These are phyloP conservation scores for Anisodus acutangulus DNA, from an alignment of 257 asterid genomes.

Conservation along the genomic window DNA sequence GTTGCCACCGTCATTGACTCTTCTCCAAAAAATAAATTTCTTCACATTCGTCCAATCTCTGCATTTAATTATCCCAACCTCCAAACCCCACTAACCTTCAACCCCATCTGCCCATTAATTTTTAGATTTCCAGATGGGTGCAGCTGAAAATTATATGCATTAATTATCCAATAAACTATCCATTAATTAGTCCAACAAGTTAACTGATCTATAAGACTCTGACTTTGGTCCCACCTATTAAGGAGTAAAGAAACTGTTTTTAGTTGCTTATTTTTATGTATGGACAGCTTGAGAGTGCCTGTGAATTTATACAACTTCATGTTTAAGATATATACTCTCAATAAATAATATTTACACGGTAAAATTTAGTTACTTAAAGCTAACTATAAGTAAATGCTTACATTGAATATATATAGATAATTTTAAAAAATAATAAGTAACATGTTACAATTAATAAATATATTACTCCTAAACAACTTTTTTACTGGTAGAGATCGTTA, in stretches of 20 bases:
- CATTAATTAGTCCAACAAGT: constrained; percentile 24
- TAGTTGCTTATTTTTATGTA: neutral
- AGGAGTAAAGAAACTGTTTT: neutral
- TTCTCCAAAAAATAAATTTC: neutral
- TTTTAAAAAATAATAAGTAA: neutral
- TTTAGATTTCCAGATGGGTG: neutral
- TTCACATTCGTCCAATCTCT: constrained; percentile 40
- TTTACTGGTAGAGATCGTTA: neutral
- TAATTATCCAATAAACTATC: neutral
- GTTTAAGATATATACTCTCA: neutral
- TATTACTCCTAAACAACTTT: neutral
- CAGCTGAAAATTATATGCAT: neutral
- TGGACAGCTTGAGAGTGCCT: neutral
- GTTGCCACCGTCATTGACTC: constrained; percentile 32
- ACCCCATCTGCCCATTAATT: constrained; percentile 5
- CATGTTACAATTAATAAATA: neutral
- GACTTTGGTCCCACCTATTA: constrained; percentile 27
- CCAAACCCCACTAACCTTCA: neutral
- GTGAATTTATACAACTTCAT: neutral
- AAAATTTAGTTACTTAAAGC: neutral
- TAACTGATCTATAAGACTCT: constrained; percentile 34
- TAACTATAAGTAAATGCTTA: neutral
- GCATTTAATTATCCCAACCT: constrained; percentile 42
- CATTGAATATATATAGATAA: neutral
- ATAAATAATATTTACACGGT: neutral